These are phyloP conservation scores for Puccinellia tenuiflora DNA, from an alignment of 176 grass and related monocot genomes.

Conservation along the genomic window DNA sequence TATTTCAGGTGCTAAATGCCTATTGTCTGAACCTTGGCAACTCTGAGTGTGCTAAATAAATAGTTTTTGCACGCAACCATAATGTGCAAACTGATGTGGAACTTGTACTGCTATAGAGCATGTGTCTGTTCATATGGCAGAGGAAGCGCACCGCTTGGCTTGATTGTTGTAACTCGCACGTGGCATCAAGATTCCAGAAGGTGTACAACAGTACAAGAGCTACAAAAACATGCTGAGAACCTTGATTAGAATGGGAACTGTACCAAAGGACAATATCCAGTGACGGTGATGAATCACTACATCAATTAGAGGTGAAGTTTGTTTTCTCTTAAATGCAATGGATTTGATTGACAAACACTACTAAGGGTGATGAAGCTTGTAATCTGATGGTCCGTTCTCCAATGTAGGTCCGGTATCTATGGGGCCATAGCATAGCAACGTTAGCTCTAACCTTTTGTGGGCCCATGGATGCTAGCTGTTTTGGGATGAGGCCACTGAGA, in stretches of 20 bases:
- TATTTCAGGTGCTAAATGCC: constrained; percentile 18
- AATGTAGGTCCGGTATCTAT: neutral
- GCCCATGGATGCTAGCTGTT: neutral
- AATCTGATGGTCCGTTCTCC: neutral
- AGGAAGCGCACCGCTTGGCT: neutral
- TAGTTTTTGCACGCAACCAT: neutral
- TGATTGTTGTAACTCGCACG: neutral
- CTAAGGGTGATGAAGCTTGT: neutral
- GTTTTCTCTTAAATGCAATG: neutral
- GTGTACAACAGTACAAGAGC: neutral
- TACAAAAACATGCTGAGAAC: neutral
- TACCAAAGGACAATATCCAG: neutral
- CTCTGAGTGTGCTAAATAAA: neutral
- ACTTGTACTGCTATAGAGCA: neutral
- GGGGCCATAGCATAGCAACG: neutral
- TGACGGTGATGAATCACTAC: neutral
- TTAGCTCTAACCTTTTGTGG: neutral
- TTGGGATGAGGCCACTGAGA: neutral
- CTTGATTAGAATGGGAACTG: neutral
- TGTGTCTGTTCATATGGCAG: neutral
- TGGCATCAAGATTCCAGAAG: neutral
- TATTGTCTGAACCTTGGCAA: neutral
- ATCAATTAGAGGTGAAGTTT: neutral
- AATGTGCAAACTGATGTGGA: neutral
- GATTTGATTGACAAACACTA: neutral